These are phyloP conservation scores for Capsella rubella DNA, from an alignment of 441 rosid species.

Conservation along the genomic window DNA sequence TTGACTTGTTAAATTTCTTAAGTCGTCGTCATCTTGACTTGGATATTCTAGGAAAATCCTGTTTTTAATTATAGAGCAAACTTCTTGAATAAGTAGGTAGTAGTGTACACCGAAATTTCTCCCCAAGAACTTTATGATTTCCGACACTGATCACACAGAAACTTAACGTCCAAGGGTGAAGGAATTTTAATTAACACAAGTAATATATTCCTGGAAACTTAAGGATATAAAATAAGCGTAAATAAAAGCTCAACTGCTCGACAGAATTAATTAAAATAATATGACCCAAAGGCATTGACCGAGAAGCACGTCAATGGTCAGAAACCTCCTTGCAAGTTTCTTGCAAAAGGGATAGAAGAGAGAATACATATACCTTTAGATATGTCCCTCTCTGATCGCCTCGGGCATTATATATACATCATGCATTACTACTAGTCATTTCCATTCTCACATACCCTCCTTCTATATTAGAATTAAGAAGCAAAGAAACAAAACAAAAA, in stretches of 20 bases:
- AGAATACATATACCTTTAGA: neutral
- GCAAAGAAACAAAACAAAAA: neutral
- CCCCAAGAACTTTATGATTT: neutral
- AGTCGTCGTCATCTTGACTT: neutral
- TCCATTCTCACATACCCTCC: neutral
- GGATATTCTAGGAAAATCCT: neutral
- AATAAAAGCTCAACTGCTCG: slow-evolving; percentile 14
- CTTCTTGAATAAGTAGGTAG: neutral
- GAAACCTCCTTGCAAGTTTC: slow-evolving; percentile 35
- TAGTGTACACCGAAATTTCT: neutral
- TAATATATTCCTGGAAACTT: slow-evolving; percentile 25
- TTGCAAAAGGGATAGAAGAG: slow-evolving; percentile 4
- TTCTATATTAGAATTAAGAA: neutral
- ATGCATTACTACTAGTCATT: neutral
- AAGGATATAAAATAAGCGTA: neutral
- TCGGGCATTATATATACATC: neutral
- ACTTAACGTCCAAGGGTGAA: slow-evolving; percentile 9
- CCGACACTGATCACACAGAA: neutral
- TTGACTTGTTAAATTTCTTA: neutral
- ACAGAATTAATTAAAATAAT: slow-evolving; percentile 20
- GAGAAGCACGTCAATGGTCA: slow-evolving; percentile 23
- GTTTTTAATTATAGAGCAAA: neutral
- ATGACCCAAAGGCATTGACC: slow-evolving; percentile 21
- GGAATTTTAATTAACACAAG: neutral
- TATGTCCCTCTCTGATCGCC: neutral